Conservation (phyloP, 176 grass and related monocot genomes). For the Eragrostis nindensis region DNA sequence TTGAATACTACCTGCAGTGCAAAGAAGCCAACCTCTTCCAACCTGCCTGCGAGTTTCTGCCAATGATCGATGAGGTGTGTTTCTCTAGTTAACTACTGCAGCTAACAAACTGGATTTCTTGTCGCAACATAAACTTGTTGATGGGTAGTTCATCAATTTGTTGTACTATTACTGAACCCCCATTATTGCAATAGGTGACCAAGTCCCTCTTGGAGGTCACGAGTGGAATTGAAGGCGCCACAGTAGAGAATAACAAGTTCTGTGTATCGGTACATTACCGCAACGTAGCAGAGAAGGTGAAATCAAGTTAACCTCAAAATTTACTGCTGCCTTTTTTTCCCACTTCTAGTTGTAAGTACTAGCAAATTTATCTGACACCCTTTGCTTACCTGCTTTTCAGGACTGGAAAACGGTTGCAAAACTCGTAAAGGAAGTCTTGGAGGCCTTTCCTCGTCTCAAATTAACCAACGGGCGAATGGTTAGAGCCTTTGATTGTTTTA, state of each 20-base stretch:
- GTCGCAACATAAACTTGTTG: background rate
- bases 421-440: constrained; percentile 57
- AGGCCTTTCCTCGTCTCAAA: constrained; percentile 69
- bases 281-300: constrained; percentile 83
- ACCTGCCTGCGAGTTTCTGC: constrained; percentile 86
- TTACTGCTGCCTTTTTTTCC: background rate
- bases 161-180: background rate
- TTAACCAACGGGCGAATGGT: constrained; percentile 93
- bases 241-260: constrained; percentile 94
- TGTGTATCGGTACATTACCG: constrained; percentile 96
- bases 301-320: background rate
- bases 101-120: constrained; percentile 1
- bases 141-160: background rate
- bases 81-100: background rate
- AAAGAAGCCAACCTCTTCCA: constrained; percentile 83
- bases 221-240: constrained; percentile 64
- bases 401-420: constrained; percentile 67
- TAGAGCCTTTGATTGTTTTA: constrained; percentile 4
- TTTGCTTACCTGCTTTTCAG: constrained; percentile 40
- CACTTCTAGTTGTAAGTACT: background rate
- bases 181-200: constrained; percentile 63
- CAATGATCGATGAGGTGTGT: constrained; percentile 90
- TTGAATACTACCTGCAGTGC: constrained; percentile 47
- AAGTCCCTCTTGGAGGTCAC: constrained; percentile 63
- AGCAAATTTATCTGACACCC: constrained; percentile 4